These are phyloP conservation scores for Atkinsonella hypoxylon DNA, from an alignment of 2,329 filamentous ascomycete species.

Conservation along the genomic window DNA sequence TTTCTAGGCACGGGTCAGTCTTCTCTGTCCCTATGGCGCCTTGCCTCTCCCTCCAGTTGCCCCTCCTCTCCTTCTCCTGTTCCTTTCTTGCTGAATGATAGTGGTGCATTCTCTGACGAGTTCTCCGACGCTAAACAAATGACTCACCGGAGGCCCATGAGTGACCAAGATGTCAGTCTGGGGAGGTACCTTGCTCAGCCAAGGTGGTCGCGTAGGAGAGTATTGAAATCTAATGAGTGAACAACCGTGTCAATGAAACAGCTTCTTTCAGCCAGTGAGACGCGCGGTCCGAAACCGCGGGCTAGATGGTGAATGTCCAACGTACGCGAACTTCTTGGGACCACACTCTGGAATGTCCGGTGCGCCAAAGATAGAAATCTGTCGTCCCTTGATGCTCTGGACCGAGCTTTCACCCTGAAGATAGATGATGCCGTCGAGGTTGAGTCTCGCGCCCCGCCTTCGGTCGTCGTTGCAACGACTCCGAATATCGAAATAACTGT, in stretches of 20 bases:
- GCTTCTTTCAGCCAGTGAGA: not conserved
- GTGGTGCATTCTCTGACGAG: too few relatives aligned
- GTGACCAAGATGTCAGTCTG: constrained; percentile 72
- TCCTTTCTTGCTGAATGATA: too few relatives aligned
- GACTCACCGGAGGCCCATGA: constrained; percentile 58
- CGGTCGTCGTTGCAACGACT: constrained; percentile 47
- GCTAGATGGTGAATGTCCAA: not conserved
- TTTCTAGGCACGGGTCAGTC: constrained; percentile 27
- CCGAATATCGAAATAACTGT: constrained; percentile 66
- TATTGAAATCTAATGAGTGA: constrained; percentile 55
- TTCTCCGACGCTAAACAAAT: too few relatives aligned
- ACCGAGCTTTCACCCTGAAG: constrained; percentile 57
- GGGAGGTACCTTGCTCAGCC: constrained; percentile 57
- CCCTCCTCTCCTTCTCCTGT: too few relatives aligned
- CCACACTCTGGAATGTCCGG: constrained; percentile 70
- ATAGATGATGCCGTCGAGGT: constrained; percentile 62
- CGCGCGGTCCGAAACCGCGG: not conserved
- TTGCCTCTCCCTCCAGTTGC: too few relatives aligned
- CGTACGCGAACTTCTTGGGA: constrained; percentile 51
- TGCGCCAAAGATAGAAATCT: constrained; percentile 57
- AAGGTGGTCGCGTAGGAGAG: constrained; percentile 50
- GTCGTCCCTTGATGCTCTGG: constrained; percentile 48
- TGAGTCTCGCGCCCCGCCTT: constrained; percentile 36
- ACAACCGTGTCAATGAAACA: not conserved
- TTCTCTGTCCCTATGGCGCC: not conserved